Base-by-base conservation (phyloP, 78 protist genomes). In the Protostelium mycophagum region DNA sequence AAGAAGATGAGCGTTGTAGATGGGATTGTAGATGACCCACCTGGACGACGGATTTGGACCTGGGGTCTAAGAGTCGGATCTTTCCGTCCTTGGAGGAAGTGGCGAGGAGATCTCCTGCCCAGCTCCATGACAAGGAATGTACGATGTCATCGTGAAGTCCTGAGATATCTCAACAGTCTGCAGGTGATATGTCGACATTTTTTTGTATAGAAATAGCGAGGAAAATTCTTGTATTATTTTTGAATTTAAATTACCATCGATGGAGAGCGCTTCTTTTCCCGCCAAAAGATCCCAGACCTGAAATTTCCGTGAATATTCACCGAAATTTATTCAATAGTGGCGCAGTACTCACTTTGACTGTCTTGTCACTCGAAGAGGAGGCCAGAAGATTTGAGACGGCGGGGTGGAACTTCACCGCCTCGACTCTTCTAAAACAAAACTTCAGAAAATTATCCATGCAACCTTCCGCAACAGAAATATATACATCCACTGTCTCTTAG, bases 71-170 rank as follows among this genome's bases (percentile, higher is more conserved):
- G 83, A 98, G 35, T 37, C 97, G 89, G 37, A 96, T 85, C 93
- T 97, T 95, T 86, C 96, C 94, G 91, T 98, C 99, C 88, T 95
- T 96, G 87, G 96, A 87, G 36, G 97, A 88, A 9, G 98, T 91
- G 84, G 83, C 93, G 88, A 97, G 28, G 38, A 87, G 86, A 84
- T 88, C 34, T 37, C 99, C 99, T 89, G 95, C 95, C 51, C 88
- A 91, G 93, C 96, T 98, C 98, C 97, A 98, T 25, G 96, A 38
- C 0, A 92, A n/a, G 29, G 91, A 88, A 37, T 85, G 38, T 10
- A 92, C 31, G 73, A 51, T 51, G 73, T 51, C 73, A 51, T 51
- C 73, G 73, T 51, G 73, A 5, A 51, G 73, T 25, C 73, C 73
- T 51, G 73, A 51, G 31, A 51, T 16, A 16, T 25, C 5, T 16